Conservation (phyloP, 23 red algal species). For the Agarophyton chilense region DNA sequence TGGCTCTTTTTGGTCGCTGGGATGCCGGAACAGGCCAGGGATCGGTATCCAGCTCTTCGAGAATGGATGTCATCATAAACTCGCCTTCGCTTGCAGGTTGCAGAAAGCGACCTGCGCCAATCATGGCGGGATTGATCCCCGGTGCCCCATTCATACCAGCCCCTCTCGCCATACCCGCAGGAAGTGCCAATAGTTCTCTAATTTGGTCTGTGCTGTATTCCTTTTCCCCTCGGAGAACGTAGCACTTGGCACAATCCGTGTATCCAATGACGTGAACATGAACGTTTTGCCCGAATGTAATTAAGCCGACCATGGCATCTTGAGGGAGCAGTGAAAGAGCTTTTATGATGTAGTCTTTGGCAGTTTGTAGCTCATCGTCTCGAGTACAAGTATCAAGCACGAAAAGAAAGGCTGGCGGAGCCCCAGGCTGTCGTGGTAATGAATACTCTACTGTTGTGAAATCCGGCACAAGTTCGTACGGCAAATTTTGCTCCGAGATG, state of each 20-base stretch:
- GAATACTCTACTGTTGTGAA: constrained; percentile 96
- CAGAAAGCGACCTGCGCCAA: constrained; percentile 79
- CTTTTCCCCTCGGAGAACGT: constrained; percentile 93
- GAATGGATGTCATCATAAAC: constrained; percentile 89
- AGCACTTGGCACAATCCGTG: constrained; percentile 84
- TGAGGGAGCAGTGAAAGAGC: constrained; percentile 84
- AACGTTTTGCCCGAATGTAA: constrained; percentile 98
- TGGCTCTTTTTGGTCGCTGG: constrained; percentile 86
- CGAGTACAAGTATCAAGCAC: constrained; percentile 88
- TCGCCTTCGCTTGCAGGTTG: constrained; percentile 94
- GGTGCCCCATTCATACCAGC: constrained; percentile 22
- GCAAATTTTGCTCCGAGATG: constrained; percentile 87
- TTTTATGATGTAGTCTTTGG: constrained; percentile 93
- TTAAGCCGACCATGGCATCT: constrained; percentile 80
- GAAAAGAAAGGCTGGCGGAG: constrained; percentile 89
- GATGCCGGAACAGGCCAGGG: constrained; percentile 88
- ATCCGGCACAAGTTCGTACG: constrained; percentile 92
- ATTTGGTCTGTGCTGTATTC: constrained; percentile 82
- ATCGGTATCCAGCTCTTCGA: constrained; percentile 84
- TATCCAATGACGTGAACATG: constrained; percentile 94
- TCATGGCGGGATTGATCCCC: constrained; percentile 8
- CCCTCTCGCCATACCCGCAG: neutral
- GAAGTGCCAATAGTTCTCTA: constrained; percentile 73
- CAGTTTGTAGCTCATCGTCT: constrained; percentile 81
- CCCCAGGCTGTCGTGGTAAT: constrained; percentile 67